Evolutionary conservation across 768 basidiomycete species (phyloP).

Genomic region (Russula vinacea): DNA sequence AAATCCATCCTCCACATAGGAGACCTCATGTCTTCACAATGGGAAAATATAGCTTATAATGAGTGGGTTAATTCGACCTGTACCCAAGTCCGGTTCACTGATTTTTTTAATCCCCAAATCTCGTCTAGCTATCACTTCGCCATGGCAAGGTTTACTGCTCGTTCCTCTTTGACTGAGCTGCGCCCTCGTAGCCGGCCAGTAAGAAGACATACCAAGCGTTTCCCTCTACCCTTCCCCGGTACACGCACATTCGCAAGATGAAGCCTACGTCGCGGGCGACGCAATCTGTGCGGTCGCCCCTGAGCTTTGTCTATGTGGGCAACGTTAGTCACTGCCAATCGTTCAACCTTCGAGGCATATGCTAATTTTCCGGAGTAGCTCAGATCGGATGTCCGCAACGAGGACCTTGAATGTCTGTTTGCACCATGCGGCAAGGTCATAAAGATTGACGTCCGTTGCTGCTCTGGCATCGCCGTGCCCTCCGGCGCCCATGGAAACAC

Average conservation of each 20-base stretch:
- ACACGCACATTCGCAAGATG: not conserved
- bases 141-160: conserved; percentile 20
- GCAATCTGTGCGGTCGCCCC: conserved; percentile 8
- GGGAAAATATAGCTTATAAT: not conserved
- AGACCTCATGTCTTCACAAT: not conserved
- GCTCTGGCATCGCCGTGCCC: conserved; percentile 23
- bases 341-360: conserved; percentile 26
- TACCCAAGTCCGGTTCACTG: not conserved
- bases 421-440: conserved; percentile 38
- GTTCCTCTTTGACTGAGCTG: not conserved
- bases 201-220: not conserved
- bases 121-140: not conserved
- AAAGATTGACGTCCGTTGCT: conserved; percentile 42
- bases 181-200: not conserved
- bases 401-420: conserved; percentile 39
- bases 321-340: conserved; percentile 52
- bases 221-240: not conserved
- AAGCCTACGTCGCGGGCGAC: conserved; percentile 13
- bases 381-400: conserved; percentile 36
- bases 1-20: not conserved
- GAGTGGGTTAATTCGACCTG: not conserved
- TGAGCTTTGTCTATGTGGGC: conserved; percentile 52
- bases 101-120: not conserved
- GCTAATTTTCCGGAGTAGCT: conserved; percentile 23
- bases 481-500: not conserved